Evolutionary conservation across 495 filamentous ascomycete species (phyloP).

Genomic region (Talaromyces proteolyticus): DNA sequence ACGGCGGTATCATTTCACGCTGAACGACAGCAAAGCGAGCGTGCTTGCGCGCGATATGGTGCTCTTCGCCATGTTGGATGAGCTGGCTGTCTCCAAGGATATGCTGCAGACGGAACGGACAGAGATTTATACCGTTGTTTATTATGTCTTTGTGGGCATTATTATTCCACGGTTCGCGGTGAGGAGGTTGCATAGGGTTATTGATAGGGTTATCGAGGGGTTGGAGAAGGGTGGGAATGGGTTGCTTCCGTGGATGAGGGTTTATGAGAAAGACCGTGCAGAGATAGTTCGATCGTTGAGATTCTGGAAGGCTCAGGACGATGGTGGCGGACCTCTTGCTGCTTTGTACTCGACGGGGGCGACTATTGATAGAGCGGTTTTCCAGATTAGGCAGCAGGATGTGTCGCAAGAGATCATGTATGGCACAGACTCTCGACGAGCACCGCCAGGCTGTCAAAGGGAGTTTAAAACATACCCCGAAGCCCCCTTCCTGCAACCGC

Average conservation of each 20-base stretch:
- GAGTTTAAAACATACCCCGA: conserved; percentile 3
- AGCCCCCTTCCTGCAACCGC: conserved; percentile 2
- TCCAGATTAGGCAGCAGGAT: too few relatives aligned
- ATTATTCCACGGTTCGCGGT: conserved; percentile 1
- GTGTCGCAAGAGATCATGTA: too few relatives aligned
- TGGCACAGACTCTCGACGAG: not conserved
- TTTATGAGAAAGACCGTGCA: not conserved
- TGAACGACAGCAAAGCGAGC: not conserved
- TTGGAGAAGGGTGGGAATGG: not conserved
- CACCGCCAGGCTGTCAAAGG: conserved; percentile 2
- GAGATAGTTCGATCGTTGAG: not conserved
- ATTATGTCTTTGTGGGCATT: conserved; percentile 1
- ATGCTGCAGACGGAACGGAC: conserved; percentile 2
- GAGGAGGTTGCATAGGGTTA: not conserved
- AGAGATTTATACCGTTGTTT: conserved; percentile 2
- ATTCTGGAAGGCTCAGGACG: not conserved
- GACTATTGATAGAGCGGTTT: not conserved
- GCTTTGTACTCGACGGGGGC: not conserved
- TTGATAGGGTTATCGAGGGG: not conserved
- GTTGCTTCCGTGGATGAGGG: not conserved
- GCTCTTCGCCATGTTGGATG: conserved; percentile 2
- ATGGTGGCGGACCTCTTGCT: not conserved
- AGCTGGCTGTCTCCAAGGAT: not conserved
- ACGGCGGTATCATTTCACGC: not conserved
- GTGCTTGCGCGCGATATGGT: not conserved